Evolutionary conservation across 768 basidiomycete species (phyloP).

Genomic region (Russula dissimulans): DNA sequence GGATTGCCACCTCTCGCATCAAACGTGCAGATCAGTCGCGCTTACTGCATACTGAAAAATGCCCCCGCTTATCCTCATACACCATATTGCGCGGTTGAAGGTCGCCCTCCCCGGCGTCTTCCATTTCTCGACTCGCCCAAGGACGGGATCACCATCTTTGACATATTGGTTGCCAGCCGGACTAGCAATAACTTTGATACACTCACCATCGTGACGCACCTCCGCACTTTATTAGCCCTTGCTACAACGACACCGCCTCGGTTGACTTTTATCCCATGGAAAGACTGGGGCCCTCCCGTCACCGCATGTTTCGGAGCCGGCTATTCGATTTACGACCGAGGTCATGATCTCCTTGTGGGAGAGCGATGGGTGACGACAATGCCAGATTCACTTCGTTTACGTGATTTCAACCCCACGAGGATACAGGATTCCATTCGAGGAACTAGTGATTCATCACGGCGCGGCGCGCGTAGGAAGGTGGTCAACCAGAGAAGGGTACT

Average conservation of each 20-base stretch:
- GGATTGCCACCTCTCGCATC: not conserved
- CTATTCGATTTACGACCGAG: not conserved
- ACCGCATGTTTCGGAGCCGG: not conserved
- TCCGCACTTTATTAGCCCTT: not conserved
- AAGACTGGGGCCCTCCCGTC: not conserved
- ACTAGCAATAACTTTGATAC: no score
- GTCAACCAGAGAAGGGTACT: not conserved
- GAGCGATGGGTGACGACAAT: not conserved
- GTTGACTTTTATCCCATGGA: not conserved
- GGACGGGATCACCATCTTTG: not conserved
- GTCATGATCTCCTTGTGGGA: not conserved
- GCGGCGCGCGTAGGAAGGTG: not conserved
- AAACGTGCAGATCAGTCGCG: no score
- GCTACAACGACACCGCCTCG: not conserved
- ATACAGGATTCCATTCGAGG: not conserved
- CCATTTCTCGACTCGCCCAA: not conserved
- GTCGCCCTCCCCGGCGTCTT: not conserved
- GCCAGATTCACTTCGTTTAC: not conserved
- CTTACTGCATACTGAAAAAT: no score
- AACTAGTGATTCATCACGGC: not conserved
- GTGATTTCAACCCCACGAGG: not conserved
- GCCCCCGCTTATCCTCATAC: not conserved
- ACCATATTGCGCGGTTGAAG: not conserved
- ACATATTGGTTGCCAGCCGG: not conserved
- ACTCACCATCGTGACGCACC: not conserved